Evolutionary conservation across 352 stramenopile species (phyloP).

Genomic region (Lagenidium sp.): DNA sequence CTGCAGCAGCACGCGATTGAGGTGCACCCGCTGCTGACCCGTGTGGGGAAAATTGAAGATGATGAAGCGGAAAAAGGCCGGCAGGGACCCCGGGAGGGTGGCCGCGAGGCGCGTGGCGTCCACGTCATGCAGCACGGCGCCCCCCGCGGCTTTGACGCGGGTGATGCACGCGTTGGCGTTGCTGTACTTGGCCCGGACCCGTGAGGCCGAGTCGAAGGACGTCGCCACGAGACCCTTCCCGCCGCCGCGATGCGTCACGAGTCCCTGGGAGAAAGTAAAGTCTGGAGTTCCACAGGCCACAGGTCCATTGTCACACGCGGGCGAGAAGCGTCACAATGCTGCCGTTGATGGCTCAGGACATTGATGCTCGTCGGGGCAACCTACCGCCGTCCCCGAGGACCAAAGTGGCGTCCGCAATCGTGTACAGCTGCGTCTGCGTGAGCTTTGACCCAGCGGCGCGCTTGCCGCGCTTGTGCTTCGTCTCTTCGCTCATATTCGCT

Average conservation of each 20-base stretch:
- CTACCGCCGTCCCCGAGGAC: constrained; percentile 70
- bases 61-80: constrained; percentile 66
- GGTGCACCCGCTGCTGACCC: constrained; percentile 80
- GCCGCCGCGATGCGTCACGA: constrained; percentile 51
- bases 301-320: neutral
- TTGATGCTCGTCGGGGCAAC: neutral
- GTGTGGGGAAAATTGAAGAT: constrained; percentile 89
- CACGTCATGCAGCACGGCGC: constrained; percentile 54
- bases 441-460: neutral
- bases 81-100: constrained; percentile 21
- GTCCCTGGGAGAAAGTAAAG: constrained; percentile 72
- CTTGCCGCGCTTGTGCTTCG: too few species aligned
- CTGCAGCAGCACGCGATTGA: constrained; percentile 70
- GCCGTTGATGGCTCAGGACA: too few species aligned
- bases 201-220: constrained; percentile 63
- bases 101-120: constrained; percentile 73
- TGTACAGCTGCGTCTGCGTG: constrained; percentile 32
- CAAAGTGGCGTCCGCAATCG: constrained; percentile 40
- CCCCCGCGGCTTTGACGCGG: constrained; percentile 26
- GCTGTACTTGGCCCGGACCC: constrained; percentile 66
- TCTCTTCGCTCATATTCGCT: too few species aligned
- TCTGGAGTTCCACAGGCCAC: constrained; percentile 18
- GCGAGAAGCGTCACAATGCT: neutral
- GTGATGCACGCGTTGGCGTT: constrained; percentile 68
- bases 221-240: constrained; percentile 56